A percentile compares a stretch with the other conserved stretches of the same genome.
These are phyloP conservation scores for Nothopassalora personata DNA, from an alignment of 2,329 filamentous ascomycete species.

Conservation along the genomic window DNA sequence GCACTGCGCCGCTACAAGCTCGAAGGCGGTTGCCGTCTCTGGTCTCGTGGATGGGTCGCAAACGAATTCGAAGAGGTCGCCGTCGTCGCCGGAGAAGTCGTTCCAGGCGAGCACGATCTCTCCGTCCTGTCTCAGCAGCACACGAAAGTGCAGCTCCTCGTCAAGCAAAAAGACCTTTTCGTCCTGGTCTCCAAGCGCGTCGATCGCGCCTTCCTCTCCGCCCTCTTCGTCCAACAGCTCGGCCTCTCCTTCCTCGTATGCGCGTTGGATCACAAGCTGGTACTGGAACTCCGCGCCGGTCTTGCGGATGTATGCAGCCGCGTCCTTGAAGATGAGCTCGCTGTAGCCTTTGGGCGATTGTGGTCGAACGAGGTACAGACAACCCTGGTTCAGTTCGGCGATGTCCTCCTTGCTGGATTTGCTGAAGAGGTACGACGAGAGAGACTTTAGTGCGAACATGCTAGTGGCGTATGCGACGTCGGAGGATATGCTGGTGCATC, in stretches of 20 bases:
- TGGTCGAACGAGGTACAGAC: constrained; percentile 94
- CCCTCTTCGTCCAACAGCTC: constrained; percentile 86
- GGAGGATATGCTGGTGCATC: constrained; percentile 7
- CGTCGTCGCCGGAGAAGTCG: constrained; percentile 86
- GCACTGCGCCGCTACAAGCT: constrained; percentile 79
- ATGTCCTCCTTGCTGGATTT: constrained; percentile 86
- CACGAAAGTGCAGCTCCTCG: constrained; percentile 80
- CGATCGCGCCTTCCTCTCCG: constrained; percentile 64
- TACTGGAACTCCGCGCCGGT: constrained; percentile 96
- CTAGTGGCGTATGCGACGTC: background rate
- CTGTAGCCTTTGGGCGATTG: constrained; percentile 95
- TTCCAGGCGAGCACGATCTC: constrained; percentile 90
- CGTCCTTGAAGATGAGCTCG: constrained; percentile 95
- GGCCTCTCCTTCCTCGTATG: constrained; percentile 95
- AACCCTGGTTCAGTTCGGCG: constrained; percentile 89
- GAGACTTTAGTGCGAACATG: constrained; percentile 33
- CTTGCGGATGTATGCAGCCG: constrained; percentile 81
- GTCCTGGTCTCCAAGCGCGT: constrained; percentile 77
- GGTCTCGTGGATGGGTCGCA: constrained; percentile 70
- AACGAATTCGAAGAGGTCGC: constrained; percentile 96
- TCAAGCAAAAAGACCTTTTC: constrained; percentile 97
- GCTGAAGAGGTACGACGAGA: constrained; percentile 76
- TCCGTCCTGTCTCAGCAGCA: constrained; percentile 71
- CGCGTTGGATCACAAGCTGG: constrained; percentile 90
- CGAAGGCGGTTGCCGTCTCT: constrained; percentile 71